These are phyloP conservation scores for Vitis hybrid DNA, from an alignment of 177 flowering plant genomes.

Conservation along the genomic window DNA sequence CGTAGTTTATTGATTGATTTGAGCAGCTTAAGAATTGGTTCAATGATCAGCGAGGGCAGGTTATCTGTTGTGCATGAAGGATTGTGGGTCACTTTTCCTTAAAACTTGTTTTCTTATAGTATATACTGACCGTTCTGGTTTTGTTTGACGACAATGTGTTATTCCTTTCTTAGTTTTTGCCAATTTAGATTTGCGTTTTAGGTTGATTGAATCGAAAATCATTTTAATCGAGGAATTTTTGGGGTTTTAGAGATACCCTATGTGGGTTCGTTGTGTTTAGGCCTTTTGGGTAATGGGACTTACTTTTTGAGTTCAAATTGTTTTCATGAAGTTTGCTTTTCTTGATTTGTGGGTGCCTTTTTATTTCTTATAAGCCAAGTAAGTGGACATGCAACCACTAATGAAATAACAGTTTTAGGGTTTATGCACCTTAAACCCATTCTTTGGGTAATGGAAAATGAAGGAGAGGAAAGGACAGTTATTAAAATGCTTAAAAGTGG, in stretches of 20 bases:
- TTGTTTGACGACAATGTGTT: neutral
- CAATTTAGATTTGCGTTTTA: neutral
- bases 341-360: neutral
- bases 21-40: conserved; percentile 9
- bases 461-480: neutral
- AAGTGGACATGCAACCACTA: neutral
- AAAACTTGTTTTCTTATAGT: neutral
- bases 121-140: neutral
- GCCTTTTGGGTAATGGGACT: neutral
- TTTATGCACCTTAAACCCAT: neutral
- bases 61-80: conserved; percentile 37
- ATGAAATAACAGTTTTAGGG: neutral
- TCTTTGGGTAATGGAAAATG: neutral
- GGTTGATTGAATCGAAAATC: neutral
- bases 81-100: conserved; percentile 26
- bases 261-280: neutral
- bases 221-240: neutral
- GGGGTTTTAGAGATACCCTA: neutral
- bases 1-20: conserved; percentile 25
- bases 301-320: neutral
- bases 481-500: too few relatives aligned
- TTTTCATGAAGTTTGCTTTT: neutral
- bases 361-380: neutral
- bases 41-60: conserved; percentile 32
- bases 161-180: neutral